Base-by-base conservation (phyloP, 2,329 filamentous ascomycete genomes). In the Elsinoe fawcettii region DNA sequence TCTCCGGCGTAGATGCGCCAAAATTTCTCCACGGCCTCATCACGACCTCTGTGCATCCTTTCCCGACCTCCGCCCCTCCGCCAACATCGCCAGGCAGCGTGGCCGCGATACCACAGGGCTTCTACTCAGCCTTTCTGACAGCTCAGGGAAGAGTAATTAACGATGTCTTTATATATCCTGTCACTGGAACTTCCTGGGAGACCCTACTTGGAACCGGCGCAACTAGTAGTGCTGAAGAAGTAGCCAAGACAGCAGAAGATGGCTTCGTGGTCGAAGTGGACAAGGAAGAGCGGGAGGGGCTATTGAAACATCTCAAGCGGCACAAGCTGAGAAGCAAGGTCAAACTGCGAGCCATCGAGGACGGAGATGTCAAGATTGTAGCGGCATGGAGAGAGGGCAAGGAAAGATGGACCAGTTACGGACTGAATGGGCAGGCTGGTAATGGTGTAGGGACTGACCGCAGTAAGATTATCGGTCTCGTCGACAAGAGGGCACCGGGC, bases 11-110 rank as follows among this genome's bases (percentile, higher is more conserved):
- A 2, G 92, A 96, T 66, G 84, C 90, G 30, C 80, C 86, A 47
- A 86, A 86, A 63, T 97, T 91, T 71, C 80, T 99, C 1, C 90
- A 97, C 70, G 91, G 92, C 56, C 82, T 95, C 58, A 81, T 93
- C 62, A 96, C 92, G 1, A 82, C 86, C 61, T 86, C 85, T 61
- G 80, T 90, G 61, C 70, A 81, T 55, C 72, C 79, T 0, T 53
- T 53, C 11, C 32, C 49, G 66, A 74, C 6, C 8, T 47, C 54
- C n/a, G 30, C 54, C 11, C 54, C 41, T 22, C 39, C 54, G 18
- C 54, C 39, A 36, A 49, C 43, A 9, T 70, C 51, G 12, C 57
- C 63, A 6, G 61, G 73, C 1, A 70, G 71, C 22, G 66, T 63
- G 2, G 72, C 74, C 0, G n/a, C 49, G 8, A 16, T 53, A 3